Evolutionary conservation across 345 rosid genomes (phyloP), one percentile per base, ranked within the genome.

Genomic region (Aquilaria malaccensis): DNA sequence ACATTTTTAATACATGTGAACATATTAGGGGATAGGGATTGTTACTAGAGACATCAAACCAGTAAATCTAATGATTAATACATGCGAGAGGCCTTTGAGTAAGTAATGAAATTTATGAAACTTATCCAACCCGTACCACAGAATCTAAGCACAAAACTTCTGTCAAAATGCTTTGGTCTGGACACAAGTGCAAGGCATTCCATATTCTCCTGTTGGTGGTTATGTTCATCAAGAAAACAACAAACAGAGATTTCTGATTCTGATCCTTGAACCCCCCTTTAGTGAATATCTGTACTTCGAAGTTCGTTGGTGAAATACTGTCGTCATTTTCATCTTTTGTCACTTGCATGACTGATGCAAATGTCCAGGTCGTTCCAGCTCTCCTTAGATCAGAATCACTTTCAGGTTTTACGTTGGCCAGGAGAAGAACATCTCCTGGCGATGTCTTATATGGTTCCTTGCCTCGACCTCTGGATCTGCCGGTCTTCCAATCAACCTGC

Each of bases 351-450:
- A 70, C 80, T 1, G 33, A 33, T 11, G 78, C 74, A 3, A 77
- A 66, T 1, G 57, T 33, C 79, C 80, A 79, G 9, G 43, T 60
- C 61, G 68, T 67, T n/a, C 80, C 74, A 0, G 10, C 11, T 70
- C 77, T 64, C 50, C 37, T 53, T 56, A 81, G 57, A 14, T 84
- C 86, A 37, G 70, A 65, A 13, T 15, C 74, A 10, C 58, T 29
- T 74, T 69, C 66, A 2, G 83, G 86, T 45, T 67, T 72, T 13
- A 47, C 71, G 45, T 72, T 60, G 2, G 81, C 53, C 30, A 84
- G 30, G 29, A 78, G 7, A 12, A 81, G 43, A 14, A 81, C 37
- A 53, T 79, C 86, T 11, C 80, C 78, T 4, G 77, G 81, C 67
- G 68, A 46, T 30, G 81, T 76, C 58, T 58, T 76, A 66, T 76